These are phyloP conservation scores for Tylopilus rubrobrunneus DNA, from an alignment of 768 basidiomycete species.

Conservation along the genomic window DNA sequence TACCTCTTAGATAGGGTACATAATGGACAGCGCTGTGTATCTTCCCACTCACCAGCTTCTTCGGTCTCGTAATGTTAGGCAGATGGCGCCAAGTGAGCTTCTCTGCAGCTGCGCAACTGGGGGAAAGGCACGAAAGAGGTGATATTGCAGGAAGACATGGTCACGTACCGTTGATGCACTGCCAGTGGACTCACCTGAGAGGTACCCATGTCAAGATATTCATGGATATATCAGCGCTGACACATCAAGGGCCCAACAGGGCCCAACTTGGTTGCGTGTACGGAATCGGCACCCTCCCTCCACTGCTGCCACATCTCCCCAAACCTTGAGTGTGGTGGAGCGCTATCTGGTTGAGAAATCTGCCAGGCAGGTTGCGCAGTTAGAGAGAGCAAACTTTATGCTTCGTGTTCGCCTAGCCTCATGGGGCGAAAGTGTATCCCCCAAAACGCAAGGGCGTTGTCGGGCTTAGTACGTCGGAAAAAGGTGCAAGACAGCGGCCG, in stretches of 20 bases:
- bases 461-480: conserved; percentile 2
- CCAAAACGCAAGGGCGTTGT: background rate
- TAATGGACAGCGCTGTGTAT: background rate
- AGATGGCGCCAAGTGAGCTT: conserved; percentile 5
- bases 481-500: background rate
- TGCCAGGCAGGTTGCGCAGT: conserved; percentile 3
- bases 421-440: background rate
- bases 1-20: background rate
- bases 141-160: conserved; percentile 14
- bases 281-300: conserved; percentile 10
- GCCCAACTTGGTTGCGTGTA: conserved; percentile 1
- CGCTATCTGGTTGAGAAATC: background rate
- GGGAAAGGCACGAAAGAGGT: conserved; percentile 6
- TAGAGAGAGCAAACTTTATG: conserved; percentile 11
- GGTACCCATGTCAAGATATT: conserved; percentile 12
- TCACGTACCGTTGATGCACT: conserved; percentile 11
- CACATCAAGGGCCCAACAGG: conserved; percentile 8
- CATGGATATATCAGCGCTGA: conserved; percentile 13
- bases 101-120: conserved; percentile 9
- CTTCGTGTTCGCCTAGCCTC: conserved; percentile 7
- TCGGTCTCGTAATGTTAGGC: conserved; percentile 7
- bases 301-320: background rate
- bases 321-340: background rate
- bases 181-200: conserved; percentile 2
- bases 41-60: conserved; percentile 10